Conservation (phyloP, 2,329 filamentous ascomycete species). For the Dothistroma pini region DNA sequence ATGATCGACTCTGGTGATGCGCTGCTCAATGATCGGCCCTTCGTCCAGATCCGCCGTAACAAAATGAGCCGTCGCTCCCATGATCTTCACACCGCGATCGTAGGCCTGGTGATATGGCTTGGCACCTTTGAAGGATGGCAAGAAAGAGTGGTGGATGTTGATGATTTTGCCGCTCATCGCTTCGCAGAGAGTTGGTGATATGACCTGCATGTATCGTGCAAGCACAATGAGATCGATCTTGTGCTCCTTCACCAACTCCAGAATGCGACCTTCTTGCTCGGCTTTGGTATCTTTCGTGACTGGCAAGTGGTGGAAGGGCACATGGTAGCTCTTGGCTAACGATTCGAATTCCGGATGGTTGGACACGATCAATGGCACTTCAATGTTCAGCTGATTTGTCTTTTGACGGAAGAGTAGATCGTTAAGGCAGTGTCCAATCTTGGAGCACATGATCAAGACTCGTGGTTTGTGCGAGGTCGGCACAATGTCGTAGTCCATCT, state of each 20-base stretch:
- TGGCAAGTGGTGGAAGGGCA: slow-evolving; percentile 76
- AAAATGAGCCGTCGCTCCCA: slow-evolving; percentile 80
- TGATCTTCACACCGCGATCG: slow-evolving; percentile 83
- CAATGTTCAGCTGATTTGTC: slow-evolving; percentile 69
- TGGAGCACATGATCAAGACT: slow-evolving; percentile 84
- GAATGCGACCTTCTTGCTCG: slow-evolving; percentile 66
- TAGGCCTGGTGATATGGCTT: slow-evolving; percentile 87
- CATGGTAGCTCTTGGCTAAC: slow-evolving; percentile 68
- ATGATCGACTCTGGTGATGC: slow-evolving; percentile 73
- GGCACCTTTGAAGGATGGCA: slow-evolving; percentile 83
- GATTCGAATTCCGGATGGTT: slow-evolving; percentile 73
- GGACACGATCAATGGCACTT: slow-evolving; percentile 73
- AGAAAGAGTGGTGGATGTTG: slow-evolving; percentile 87
- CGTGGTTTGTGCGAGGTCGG: slow-evolving; percentile 66
- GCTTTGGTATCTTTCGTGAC: slow-evolving; percentile 74
- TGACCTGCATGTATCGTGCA: slow-evolving; percentile 84
- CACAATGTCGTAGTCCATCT: slow-evolving; percentile 69
- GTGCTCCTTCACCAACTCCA: slow-evolving; percentile 66
- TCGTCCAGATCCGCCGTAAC: slow-evolving; percentile 82
- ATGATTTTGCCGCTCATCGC: slow-evolving; percentile 84
- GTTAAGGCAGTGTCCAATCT: slow-evolving; percentile 82
- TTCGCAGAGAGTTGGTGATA: slow-evolving; percentile 68
- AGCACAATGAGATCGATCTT: slow-evolving; percentile 74
- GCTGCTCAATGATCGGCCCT: slow-evolving; percentile 84
- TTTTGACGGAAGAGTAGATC: slow-evolving; percentile 77